These are phyloP conservation scores for Fraxinus floribunda DNA, from an alignment of 305 asterid species.

Conservation along the genomic window DNA sequence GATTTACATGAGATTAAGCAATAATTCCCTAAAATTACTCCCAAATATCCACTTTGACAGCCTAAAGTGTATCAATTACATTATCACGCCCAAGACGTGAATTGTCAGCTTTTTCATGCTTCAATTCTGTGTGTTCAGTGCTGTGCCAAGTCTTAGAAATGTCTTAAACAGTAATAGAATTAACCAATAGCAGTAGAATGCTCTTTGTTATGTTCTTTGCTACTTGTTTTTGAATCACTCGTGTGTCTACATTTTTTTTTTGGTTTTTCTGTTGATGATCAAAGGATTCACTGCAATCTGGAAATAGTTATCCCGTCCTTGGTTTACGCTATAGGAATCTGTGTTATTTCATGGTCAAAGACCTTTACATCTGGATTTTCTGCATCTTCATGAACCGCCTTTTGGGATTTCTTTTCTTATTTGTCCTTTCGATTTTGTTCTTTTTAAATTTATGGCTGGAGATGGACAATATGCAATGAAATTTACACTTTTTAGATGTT, in stretches of 20 bases:
- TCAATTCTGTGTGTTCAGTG: neutral
- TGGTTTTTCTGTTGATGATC: neutral
- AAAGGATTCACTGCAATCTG: neutral
- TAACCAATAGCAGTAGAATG: neutral
- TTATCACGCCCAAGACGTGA: neutral
- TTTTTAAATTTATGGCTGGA: neutral
- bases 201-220: neutral
- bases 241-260: neutral
- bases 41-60: too few species aligned
- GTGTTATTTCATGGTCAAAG: neutral
- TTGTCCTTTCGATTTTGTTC: neutral
- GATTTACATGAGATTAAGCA: too few species aligned
- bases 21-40: too few species aligned
- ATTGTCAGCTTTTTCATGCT: neutral
- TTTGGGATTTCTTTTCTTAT: neutral
- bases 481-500: neutral
- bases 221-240: neutral
- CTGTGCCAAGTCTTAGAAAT: neutral
- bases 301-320: neutral
- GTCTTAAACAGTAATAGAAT: neutral
- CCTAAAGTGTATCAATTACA: too few species aligned
- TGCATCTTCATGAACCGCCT: neutral
- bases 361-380: neutral
- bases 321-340: neutral
- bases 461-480: neutral